Conservation (phyloP, 202 grass and related monocot genomes). For the Schoenoplectus tabernaemontani region DNA sequence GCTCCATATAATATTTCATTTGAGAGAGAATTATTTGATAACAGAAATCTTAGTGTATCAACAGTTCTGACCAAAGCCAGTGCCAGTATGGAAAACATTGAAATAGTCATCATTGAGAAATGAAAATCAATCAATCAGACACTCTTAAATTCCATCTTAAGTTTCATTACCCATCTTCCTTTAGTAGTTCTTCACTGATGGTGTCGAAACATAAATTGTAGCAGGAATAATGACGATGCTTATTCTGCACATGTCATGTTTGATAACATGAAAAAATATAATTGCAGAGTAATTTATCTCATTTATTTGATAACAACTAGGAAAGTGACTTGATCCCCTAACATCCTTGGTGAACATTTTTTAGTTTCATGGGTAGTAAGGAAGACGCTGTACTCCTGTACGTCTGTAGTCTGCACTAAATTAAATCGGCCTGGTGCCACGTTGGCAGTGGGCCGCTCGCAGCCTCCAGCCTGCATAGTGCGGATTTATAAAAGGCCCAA, state of each 20-base stretch:
- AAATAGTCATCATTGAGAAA: not conserved
- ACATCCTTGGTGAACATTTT: too few relatives aligned
- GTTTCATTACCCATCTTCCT: conserved; percentile 72
- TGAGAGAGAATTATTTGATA: not conserved
- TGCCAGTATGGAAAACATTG: not conserved
- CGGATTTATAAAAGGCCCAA: too few relatives aligned
- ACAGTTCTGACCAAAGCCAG: not conserved
- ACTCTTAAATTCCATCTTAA: conserved; percentile 4
- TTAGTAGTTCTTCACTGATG: conserved; percentile 82
- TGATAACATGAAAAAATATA: too few relatives aligned
- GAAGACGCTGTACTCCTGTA: too few relatives aligned
- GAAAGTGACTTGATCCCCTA: too few relatives aligned
- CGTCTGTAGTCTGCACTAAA: too few relatives aligned
- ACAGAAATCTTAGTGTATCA: not conserved
- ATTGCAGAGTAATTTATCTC: too few relatives aligned
- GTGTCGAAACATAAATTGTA: conserved; percentile 16
- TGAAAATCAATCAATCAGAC: not conserved
- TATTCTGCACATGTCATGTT: not conserved
- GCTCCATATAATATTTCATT: not conserved
- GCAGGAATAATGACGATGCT: not conserved
- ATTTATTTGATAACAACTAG: too few relatives aligned
- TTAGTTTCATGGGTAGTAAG: too few relatives aligned
- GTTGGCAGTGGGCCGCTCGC: too few relatives aligned
- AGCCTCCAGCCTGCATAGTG: too few relatives aligned
- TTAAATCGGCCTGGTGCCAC: too few relatives aligned